Percentiles rank a stretch among this genome's conserved stretches.
Evolutionary conservation across 164 flowering plant species (phyloP).

Genomic region (Magnolia kwangsiensis): DNA sequence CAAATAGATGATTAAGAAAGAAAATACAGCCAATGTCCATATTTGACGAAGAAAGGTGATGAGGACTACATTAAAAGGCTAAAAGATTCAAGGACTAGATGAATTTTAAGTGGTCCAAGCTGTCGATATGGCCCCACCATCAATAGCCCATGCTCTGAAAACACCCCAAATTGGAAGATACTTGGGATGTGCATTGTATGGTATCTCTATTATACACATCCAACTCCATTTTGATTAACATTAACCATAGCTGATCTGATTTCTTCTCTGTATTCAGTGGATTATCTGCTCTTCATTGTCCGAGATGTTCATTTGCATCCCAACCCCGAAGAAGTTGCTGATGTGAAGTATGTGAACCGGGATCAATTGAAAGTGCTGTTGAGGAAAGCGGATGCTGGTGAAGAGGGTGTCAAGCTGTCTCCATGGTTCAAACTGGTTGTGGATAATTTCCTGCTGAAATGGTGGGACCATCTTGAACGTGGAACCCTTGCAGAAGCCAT

Average conservation of each 20-base stretch:
- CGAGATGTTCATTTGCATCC: conserved; percentile 71
- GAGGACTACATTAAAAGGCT: no score
- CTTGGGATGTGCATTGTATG: no score
- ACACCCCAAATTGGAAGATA: no score
- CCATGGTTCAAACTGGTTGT: conserved; percentile 97
- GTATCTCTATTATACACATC: neutral
- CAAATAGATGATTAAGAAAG: no score
- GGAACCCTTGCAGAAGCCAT: conserved; percentile 65
- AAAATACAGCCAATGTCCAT: no score
- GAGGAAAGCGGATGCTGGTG: conserved; percentile 90
- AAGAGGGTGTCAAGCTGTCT: conserved; percentile 81
- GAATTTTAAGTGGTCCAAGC: no score
- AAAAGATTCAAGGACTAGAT: no score
- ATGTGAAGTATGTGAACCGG: conserved; percentile 65
- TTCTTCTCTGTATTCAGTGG: conserved; percentile 51
- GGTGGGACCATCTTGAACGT: conserved; percentile 91
- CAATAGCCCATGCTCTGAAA: no score
- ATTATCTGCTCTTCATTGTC: conserved; percentile 88
- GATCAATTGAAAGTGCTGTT: conserved; percentile 76
- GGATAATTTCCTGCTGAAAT: conserved; percentile 85
- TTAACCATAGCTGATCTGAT: neutral
- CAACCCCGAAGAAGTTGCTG: conserved; percentile 93
- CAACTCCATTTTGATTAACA: neutral
- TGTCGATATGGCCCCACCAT: no score
- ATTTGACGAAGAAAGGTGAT: no score